Conservation (phyloP, 1,284 basidiomycete species). For the Cryptococcus sp. region DNA sequence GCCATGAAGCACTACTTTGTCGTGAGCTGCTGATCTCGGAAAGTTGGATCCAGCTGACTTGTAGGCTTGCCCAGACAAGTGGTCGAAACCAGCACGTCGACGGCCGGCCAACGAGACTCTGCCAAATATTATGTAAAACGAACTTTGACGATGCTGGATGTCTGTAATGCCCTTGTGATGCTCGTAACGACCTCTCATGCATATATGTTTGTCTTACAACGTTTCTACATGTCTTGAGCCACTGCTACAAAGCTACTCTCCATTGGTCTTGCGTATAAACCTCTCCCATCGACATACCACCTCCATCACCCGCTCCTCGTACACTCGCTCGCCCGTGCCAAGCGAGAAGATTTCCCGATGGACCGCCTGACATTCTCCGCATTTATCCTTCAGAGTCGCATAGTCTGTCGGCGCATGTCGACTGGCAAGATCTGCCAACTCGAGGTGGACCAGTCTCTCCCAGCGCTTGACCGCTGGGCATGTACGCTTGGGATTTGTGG, state of each 20-base stretch:
- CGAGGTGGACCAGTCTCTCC: slow-evolving; percentile 46
- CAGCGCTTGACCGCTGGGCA: slow-evolving; percentile 37
- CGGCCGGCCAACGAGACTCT: neutral
- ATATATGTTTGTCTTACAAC: neutral
- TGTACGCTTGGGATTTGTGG: slow-evolving; percentile 11
- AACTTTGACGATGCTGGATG: neutral
- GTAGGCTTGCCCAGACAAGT: slow-evolving; percentile 36
- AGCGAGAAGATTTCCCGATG: slow-evolving; percentile 44
- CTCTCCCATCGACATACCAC: slow-evolving; percentile 41
- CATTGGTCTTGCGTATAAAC: slow-evolving; percentile 27
- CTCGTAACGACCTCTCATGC: neutral
- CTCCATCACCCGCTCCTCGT: slow-evolving; percentile 36
- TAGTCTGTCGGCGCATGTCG: slow-evolving; percentile 10
- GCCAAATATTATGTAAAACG: slow-evolving; percentile 1
- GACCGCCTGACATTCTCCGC: slow-evolving; percentile 36
- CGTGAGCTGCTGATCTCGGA: slow-evolving; percentile 8
- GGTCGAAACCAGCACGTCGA: slow-evolving; percentile 18
- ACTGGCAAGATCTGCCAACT: slow-evolving; percentile 36
- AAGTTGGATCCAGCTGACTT: neutral
- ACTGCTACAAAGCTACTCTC: neutral
- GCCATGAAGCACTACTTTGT: slow-evolving; percentile 31
- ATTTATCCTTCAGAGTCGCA: slow-evolving; percentile 20
- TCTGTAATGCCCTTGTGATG: neutral
- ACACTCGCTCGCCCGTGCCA: slow-evolving; percentile 11
- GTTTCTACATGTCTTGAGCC: neutral